Base-by-base conservation (phyloP, 345 rosid species). In the Hibiscus trionum region DNA sequence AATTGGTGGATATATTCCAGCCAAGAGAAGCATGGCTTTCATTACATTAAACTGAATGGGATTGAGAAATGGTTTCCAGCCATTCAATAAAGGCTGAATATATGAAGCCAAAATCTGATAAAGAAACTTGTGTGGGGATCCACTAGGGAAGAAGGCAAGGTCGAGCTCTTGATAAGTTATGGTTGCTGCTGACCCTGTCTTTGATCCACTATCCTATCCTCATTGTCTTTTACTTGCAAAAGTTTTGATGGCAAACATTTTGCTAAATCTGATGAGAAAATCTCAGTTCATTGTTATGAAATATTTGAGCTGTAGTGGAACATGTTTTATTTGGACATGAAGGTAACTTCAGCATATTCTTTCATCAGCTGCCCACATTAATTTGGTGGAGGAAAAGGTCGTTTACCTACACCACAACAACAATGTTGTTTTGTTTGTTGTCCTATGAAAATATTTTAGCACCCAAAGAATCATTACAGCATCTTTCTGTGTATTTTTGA, bases 271-370 rank as follows among this genome's bases (percentile, higher is more conserved):
- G 3, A 3, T 3, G 33, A 31, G 33, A 53, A n/a, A n/a, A 21
- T 31, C 66, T 61, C 26, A 8, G 46, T 61, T 39, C 17, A 35
- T 62, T 9, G 67, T 4, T 2, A n/a, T 17, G 47, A 60, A 27
- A 27, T 31, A 49, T 47, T 61, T 37, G 42, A 37, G 61, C 19
- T 11, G 64, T 53, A 47, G 57, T 7, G 57, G 21, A n/a, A 52
- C 29, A 19, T 19, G 53, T 44, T 44, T 72, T 12, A 61, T 47
- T 9, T 50, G 17, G 70, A 21, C 72, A 67, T 65, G 9, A 44
- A 21, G 52, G 17, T 29, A 77, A 33, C 50, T 73, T 61, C 37
- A 26, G 68, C 72, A 63, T 47, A 61, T 68, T 72, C 71, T 33
- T 61, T 62, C 26, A 39, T 1, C 66, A 57, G 39, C 42, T 37